Evolutionary conservation across 2,329 filamentous ascomycete genomes (phyloP), one percentile per base, ranked within the genome.

Genomic region (Cercospora berteroae): DNA sequence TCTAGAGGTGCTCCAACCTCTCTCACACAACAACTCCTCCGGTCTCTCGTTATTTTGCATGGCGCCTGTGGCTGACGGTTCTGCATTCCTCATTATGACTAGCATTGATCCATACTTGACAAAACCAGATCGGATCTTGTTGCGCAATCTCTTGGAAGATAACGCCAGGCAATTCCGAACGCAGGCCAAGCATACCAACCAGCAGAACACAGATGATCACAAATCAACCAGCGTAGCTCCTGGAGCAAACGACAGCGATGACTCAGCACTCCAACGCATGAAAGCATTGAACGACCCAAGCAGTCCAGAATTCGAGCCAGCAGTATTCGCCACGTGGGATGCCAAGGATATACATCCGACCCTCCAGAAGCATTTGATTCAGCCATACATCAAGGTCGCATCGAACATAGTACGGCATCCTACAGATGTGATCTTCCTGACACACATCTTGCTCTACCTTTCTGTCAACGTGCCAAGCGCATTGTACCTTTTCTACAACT

Each of bases 391-490:
- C 58, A 77, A 79, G 13, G 79, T 84, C 74, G 89, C 86, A 1
- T 82, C 81, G 50, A 78, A 76, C 2, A 77, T 89, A 23, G 88
- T 90, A 9, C 88, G 90, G 13, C 81, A 86, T 66, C 84, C 87
- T 64, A 90, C 89, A 0, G 91, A 94, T 76, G 89, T 94, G 18
- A 86, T 93, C 57, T 92, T 94, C 84, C 78, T 94, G 65, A 92
- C 90, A 0, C 91, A 94, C 77, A 83, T 94, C 23, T 76, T 93
- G 39, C 80, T 93, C 27, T 94, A 94, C 80, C 84, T 90, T 67
- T 81, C 81, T 64, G 92, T 90, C 1, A 88, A 88, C 1, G 78
- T 94, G 0, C 90, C 90, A 1, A 92, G 89, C 70, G 90, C 90
- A 0, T 68, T 88, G 8, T 83, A 84, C 64, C 82, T 94, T 12